A percentile compares a stretch with the other conserved stretches of the same genome.
Conservation (phyloP, 495 filamentous ascomycete genomes). For the Tirmania nivea region DNA sequence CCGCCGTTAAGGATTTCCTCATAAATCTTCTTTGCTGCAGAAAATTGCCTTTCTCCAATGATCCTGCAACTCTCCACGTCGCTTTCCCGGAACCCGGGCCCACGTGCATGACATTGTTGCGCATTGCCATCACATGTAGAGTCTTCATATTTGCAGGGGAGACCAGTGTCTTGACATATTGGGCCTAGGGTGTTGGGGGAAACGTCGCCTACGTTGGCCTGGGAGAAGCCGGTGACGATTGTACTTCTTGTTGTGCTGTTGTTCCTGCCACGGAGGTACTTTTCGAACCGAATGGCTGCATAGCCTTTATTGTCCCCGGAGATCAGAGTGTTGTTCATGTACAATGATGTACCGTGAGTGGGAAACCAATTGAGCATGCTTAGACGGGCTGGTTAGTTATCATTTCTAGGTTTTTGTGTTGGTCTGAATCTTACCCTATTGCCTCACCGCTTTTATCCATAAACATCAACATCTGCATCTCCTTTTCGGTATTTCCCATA, state of each 20-base stretch:
- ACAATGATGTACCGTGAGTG: slow-evolving; percentile 78
- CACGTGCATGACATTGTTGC: slow-evolving; percentile 63
- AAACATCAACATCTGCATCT: slow-evolving; percentile 65
- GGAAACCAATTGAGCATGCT: slow-evolving; percentile 74
- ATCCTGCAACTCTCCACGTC: slow-evolving; percentile 68
- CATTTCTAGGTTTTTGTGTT: too few species aligned
- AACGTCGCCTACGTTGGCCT: slow-evolving; percentile 85
- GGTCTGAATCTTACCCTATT: slow-evolving; percentile 9
- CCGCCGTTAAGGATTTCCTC: slow-evolving; percentile 22
- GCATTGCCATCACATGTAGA: slow-evolving; percentile 60
- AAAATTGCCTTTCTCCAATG: slow-evolving; percentile 52
- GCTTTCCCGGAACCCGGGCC: slow-evolving; percentile 50
- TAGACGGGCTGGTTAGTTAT: too few species aligned
- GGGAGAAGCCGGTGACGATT: slow-evolving; percentile 70
- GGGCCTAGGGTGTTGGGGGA: slow-evolving; percentile 73
- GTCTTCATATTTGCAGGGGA: slow-evolving; percentile 48
- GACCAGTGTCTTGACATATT: slow-evolving; percentile 57
- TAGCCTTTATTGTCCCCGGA: slow-evolving; percentile 94
- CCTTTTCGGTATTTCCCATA: slow-evolving; percentile 61
- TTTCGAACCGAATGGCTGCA: slow-evolving; percentile 68
- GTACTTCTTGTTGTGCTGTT: neutral
- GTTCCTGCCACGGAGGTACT: slow-evolving; percentile 42
- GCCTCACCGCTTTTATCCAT: slow-evolving; percentile 43
- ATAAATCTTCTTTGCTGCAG: slow-evolving; percentile 42
- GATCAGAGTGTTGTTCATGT: slow-evolving; percentile 80